These are phyloP conservation scores for Monilinia aucupariae DNA, from an alignment of 2,329 filamentous ascomycete species.

Conservation along the genomic window DNA sequence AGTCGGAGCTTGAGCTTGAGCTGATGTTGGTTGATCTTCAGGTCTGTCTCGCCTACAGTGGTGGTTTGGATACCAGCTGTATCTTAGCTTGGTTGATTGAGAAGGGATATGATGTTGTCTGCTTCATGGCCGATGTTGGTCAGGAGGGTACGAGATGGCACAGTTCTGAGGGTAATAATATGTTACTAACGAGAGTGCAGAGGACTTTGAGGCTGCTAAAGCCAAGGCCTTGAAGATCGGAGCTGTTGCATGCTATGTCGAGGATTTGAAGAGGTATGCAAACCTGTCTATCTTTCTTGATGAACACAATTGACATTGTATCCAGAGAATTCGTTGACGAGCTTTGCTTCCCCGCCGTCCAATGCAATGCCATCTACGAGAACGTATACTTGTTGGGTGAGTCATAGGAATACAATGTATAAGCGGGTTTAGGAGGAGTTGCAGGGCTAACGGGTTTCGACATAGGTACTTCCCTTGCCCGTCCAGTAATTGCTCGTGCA, in stretches of 20 bases:
- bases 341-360: constrained; percentile 67
- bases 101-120: constrained; percentile 44
- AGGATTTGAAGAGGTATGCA: constrained; percentile 51
- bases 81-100: constrained; percentile 44
- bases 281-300: not conserved
- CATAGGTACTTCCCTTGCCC: constrained; percentile 56
- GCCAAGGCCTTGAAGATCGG: constrained; percentile 56
- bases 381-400: constrained; percentile 55
- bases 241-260: constrained; percentile 39
- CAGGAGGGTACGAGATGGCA: constrained; percentile 46
- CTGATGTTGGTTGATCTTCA: constrained; percentile 25
- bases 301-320: not conserved
- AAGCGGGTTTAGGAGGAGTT: not conserved
- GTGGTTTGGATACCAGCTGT: constrained; percentile 43
- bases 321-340: constrained; percentile 69
- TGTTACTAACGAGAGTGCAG: constrained; percentile 35
- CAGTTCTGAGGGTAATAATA: constrained; percentile 17
- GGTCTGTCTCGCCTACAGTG: constrained; percentile 42
- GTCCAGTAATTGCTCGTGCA: constrained; percentile 63
- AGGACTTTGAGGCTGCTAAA: constrained; percentile 68
- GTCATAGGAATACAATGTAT: constrained; percentile 23
- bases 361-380: constrained; percentile 67
- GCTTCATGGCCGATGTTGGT: constrained; percentile 63
- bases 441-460: not conserved
- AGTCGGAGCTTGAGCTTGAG: constrained; percentile 16